Conservation (phyloP, 441 rosid genomes). For the Macaranga tanarius region DNA sequence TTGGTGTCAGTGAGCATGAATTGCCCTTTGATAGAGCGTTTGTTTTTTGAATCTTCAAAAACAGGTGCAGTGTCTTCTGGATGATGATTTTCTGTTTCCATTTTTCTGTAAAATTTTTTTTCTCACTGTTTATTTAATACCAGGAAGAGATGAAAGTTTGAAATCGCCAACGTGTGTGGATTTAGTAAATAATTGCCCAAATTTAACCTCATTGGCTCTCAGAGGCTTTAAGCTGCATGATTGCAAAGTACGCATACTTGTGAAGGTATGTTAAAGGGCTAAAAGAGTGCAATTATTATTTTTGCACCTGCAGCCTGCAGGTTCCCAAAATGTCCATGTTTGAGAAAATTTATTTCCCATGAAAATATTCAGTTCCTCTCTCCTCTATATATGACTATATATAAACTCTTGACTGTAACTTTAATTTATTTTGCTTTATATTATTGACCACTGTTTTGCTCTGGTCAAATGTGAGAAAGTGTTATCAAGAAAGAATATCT, state of each 20-base stretch:
- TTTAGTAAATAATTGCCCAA: conserved; percentile 63
- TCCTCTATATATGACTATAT: neutral
- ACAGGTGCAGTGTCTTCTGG: conserved; percentile 38
- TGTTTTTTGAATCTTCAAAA: conserved; percentile 61
- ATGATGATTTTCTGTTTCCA: conserved; percentile 16
- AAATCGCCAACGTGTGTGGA: conserved; percentile 61
- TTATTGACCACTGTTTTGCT: neutral
- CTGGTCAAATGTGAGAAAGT: neutral
- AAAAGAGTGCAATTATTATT: neutral
- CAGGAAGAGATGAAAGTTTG: conserved; percentile 69
- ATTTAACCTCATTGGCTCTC: conserved; percentile 65
- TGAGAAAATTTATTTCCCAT: neutral
- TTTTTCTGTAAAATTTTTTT: conserved; percentile 6
- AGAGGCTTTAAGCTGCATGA: conserved; percentile 72
- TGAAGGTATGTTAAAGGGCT: conserved; percentile 43
- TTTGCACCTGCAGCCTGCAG: neutral
- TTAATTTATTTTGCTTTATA: too few relatives aligned
- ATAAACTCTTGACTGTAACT: too few relatives aligned
- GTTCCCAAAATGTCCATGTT: conserved; percentile 4
- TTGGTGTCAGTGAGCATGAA: conserved; percentile 56
- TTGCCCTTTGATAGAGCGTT: conserved; percentile 70
- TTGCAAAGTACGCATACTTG: conserved; percentile 53
- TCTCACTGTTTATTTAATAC: conserved; percentile 29
- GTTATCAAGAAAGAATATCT: neutral
- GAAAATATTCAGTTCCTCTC: neutral